Percentiles rank a stretch among this genome's conserved stretches.
phyloP scores from a whole-genome alignment of 2,329 filamentous ascomycete species.

The Stagonosporopsis cucurbitacearum region DNA sequence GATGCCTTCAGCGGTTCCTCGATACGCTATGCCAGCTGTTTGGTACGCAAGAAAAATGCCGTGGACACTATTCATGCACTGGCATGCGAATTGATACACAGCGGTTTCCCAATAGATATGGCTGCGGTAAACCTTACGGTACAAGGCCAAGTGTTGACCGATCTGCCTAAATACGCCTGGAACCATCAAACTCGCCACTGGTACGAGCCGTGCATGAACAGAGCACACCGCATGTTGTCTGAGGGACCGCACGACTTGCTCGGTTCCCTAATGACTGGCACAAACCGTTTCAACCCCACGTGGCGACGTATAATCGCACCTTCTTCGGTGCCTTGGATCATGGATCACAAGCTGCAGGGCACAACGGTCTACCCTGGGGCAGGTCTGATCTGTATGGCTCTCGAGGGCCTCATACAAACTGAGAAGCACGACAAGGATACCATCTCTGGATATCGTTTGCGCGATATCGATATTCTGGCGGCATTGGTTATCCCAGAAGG shows the following conservation, averaged over 20 bases:
- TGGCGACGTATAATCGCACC: slow-evolving; percentile 31
- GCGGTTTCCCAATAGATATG: slow-evolving; percentile 18
- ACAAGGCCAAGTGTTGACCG: slow-evolving; percentile 5
- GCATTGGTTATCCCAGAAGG: slow-evolving; percentile 33
- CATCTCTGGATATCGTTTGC: slow-evolving; percentile 21
- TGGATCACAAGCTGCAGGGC: slow-evolving; percentile 18
- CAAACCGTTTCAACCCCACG: slow-evolving; percentile 14
- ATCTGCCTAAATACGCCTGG: slow-evolving; percentile 45
- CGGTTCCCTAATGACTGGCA: slow-evolving; percentile 23
- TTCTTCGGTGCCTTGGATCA: slow-evolving; percentile 21
- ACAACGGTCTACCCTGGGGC: slow-evolving; percentile 23
- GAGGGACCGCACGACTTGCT: slow-evolving; percentile 23
- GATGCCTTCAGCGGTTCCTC: slow-evolving; percentile 2
- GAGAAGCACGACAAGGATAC: not conserved
- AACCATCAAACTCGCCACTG: slow-evolving; percentile 43
- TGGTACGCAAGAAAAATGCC: slow-evolving; percentile 24
- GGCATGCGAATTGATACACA: slow-evolving; percentile 1
- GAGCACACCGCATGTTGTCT: slow-evolving; percentile 24
- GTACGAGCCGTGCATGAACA: slow-evolving; percentile 31
- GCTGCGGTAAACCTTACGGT: slow-evolving; percentile 16
- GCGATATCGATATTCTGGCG: slow-evolving; percentile 26
- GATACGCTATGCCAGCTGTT: slow-evolving; percentile 26
- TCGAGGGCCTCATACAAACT: slow-evolving; percentile 11
- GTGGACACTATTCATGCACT: slow-evolving; percentile 14
- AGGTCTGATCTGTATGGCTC: slow-evolving; percentile 11